phyloP scores from a whole-genome alignment of 805 yeast species.

The Starmerella gropengiesseri region DNA sequence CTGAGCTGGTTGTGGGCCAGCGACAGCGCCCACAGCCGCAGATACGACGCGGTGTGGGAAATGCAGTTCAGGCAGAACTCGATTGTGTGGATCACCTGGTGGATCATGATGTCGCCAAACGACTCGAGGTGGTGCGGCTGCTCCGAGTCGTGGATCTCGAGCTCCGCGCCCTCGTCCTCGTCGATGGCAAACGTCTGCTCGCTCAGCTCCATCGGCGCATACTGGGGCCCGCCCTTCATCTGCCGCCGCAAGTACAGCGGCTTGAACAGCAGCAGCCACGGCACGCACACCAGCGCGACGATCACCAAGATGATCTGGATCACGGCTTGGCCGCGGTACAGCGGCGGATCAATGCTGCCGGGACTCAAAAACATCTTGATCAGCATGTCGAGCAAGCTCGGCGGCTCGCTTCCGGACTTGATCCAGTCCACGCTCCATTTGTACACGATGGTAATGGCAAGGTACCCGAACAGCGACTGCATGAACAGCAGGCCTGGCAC shows the following conservation, averaged over 20 bases:
- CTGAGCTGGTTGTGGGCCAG: constrained; percentile 95
- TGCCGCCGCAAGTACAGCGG: constrained; percentile 61
- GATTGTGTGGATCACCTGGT: constrained; percentile 93
- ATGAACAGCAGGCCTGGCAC: constrained; percentile 86
- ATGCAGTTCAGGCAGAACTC: constrained; percentile 96
- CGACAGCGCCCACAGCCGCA: constrained; percentile 93
- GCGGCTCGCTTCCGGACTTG: constrained; percentile 66
- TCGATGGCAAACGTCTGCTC: constrained; percentile 27
- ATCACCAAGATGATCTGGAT: constrained; percentile 63
- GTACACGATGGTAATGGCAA: constrained; percentile 73
- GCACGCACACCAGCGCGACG: constrained; percentile 78
- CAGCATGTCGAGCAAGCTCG: constrained; percentile 87
- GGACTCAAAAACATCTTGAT: constrained; percentile 94
- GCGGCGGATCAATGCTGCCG: constrained; percentile 67
- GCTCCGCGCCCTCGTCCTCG: constrained; percentile 25
- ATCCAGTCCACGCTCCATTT: constrained; percentile 95
- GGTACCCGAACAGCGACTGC: constrained; percentile 94
- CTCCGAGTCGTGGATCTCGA: constrained; percentile 30
- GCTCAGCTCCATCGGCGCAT: constrained; percentile 32
- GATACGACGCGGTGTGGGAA: constrained; percentile 92
- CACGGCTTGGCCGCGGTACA: constrained; percentile 68
- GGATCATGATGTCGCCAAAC: constrained; percentile 90
- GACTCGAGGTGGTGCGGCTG: constrained; percentile 41
- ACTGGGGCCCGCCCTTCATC: constrained; percentile 40
- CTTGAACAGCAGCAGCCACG: constrained; percentile 78